A percentile compares a stretch with the other conserved stretches of the same genome.
Evolutionary conservation across 2,329 filamentous ascomycete species (phyloP).

Genomic region (Diaporthe sp.): DNA sequence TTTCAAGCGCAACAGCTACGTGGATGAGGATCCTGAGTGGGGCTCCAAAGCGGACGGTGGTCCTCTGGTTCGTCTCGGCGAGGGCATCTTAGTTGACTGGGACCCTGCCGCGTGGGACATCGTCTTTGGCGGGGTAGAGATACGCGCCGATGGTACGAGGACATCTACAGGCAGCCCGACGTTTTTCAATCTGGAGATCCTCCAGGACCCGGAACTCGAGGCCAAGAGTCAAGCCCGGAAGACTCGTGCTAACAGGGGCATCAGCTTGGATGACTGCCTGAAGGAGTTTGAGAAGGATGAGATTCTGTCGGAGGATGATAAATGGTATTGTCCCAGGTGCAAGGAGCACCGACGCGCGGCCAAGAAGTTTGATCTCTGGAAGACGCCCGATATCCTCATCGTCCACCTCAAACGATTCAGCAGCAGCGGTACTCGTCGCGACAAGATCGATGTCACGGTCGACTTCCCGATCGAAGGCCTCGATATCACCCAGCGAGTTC

Average conservation of each 20-base stretch:
- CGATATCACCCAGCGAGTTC: conserved; percentile 83
- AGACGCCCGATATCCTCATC: conserved; percentile 92
- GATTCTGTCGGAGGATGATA: conserved; percentile 92
- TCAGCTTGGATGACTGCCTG: conserved; percentile 90
- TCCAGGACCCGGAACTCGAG: conserved; percentile 74
- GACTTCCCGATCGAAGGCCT: conserved; percentile 92
- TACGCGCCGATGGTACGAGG: conserved; percentile 52
- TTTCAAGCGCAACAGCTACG: conserved; percentile 44
- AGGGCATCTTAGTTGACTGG: conserved; percentile 93
- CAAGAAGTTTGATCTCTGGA: conserved; percentile 98
- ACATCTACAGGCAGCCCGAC: conserved; percentile 71
- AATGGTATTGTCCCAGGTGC: conserved; percentile 97
- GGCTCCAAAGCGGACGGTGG: conserved; percentile 58
- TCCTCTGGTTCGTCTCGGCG: conserved; percentile 81
- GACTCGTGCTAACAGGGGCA: conserved; percentile 78
- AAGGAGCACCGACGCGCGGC: conserved; percentile 92
- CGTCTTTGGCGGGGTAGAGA: conserved; percentile 70
- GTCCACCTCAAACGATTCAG: conserved; percentile 97
- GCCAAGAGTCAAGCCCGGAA: conserved; percentile 73
- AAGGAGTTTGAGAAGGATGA: conserved; percentile 96
- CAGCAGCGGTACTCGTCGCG: conserved; percentile 82
- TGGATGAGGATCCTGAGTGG: conserved; percentile 49
- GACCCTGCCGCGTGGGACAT: conserved; percentile 75
- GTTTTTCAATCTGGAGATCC: conserved; percentile 63
- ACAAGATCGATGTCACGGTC: conserved; percentile 92